phyloP scores from a whole-genome alignment of 2,329 filamentous ascomycete genomes.

The Ophiognomonia clavigignenti-juglandacearum region DNA sequence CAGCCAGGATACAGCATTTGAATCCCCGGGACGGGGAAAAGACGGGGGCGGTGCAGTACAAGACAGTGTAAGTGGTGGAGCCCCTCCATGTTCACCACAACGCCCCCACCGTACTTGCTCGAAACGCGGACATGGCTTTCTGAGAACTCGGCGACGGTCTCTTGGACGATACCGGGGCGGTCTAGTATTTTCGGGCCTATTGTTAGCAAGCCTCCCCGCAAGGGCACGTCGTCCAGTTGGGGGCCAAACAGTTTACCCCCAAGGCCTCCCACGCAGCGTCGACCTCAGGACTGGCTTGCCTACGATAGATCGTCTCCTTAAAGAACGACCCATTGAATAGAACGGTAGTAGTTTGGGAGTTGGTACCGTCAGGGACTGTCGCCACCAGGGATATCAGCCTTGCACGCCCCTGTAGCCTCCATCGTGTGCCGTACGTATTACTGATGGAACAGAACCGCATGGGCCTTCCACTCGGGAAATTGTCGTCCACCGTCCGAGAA shows the following conservation, averaged over 20 bases:
- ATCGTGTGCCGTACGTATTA: too few relatives aligned
- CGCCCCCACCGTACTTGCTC: slow-evolving; percentile 53
- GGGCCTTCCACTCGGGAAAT: too few relatives aligned
- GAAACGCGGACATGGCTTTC: slow-evolving; percentile 54
- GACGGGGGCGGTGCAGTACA: slow-evolving; percentile 27
- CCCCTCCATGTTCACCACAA: slow-evolving; percentile 52
- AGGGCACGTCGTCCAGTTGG: neutral
- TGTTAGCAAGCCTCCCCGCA: neutral
- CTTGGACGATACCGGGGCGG: slow-evolving; percentile 42
- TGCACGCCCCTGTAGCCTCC: too few relatives aligned
- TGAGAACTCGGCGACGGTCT: slow-evolving; percentile 41
- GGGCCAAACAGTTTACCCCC: slow-evolving; percentile 39
- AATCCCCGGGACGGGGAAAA: too few relatives aligned
- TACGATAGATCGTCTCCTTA: slow-evolving; percentile 49
- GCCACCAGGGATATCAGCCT: too few relatives aligned
- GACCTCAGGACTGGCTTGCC: slow-evolving; percentile 44
- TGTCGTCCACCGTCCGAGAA: too few relatives aligned
- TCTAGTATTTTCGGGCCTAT: slow-evolving; percentile 33
- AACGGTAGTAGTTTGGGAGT: too few relatives aligned
- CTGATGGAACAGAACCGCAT: too few relatives aligned
- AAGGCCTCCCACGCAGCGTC: slow-evolving; percentile 51
- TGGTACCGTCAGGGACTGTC: too few relatives aligned
- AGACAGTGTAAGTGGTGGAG: slow-evolving; percentile 56
- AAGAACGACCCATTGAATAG: slow-evolving; percentile 55
- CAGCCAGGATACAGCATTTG: too few relatives aligned